Base-by-base conservation (phyloP, 768 basidiomycete genomes). In the Gymnopilus junonius region DNA sequence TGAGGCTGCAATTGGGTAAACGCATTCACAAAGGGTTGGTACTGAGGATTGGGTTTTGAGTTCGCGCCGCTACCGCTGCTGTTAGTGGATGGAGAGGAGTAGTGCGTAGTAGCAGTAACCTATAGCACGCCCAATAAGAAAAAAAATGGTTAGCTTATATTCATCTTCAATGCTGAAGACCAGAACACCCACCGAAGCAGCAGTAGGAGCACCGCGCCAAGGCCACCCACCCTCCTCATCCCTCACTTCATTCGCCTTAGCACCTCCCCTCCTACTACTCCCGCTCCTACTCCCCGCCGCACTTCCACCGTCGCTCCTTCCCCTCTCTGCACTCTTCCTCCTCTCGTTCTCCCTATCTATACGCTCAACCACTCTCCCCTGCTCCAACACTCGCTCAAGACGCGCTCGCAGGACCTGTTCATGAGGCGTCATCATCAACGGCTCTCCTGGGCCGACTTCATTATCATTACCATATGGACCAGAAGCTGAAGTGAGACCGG, bases 321-420 rank as follows among this genome's bases (percentile, higher is more conserved):
- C 50, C 17, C 58, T 35, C 48, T 5, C 34, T 31, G 3, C 48
- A 35, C 50, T 55, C 63, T 51, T 43, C 39, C 53, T 60, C 42
- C 34, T 27, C 43, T 45, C 51, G 37, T 20, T 58, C 61, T 67
- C 62, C 54, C 43, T 40, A 51, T 69, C 62, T 35, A 60, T 25
- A 23, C 50, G 23, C 60, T 63, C 63, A 12, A 61, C 54, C 7
- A 54, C 69, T 32, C 50, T 45, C 14, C 63, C 65, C 12, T 59
- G 62, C 64, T 62, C 50, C n/a, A 88, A 69, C 48, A 86, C 85
- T 1, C 81, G 73, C 74, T 88, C 87, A 17, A 87, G 73, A 11
- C 84, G 77, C 51, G 77, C 81, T 8, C 83, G 79, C 25, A 87
- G 76, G 23, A 84, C 87, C 45, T 83, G 83, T 67, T 83, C 85